phyloP scores from a whole-genome alignment of 2,329 filamentous ascomycete genomes.

The Trichoderma afroharzianum region DNA sequence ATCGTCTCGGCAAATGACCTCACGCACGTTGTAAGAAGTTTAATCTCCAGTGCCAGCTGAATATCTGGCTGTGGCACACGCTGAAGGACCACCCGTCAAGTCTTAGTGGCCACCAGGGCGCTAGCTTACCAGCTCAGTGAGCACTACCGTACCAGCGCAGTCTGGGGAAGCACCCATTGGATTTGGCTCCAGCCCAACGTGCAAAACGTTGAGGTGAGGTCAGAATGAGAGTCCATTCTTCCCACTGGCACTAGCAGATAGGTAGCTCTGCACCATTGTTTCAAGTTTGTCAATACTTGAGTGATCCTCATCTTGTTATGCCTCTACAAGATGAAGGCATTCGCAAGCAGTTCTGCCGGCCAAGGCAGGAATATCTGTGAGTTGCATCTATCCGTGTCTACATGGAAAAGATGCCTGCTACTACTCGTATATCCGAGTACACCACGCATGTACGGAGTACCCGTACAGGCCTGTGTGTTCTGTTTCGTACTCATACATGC shows the following conservation, averaged over 20 bases:
- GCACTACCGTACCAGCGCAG: background rate
- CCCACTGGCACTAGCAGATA: background rate
- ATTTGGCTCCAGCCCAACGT: background rate
- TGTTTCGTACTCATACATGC: background rate
- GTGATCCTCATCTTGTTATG: background rate
- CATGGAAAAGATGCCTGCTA: background rate
- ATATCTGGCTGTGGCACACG: background rate
- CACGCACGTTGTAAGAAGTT: background rate
- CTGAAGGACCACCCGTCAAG: background rate
- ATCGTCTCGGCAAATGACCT: background rate
- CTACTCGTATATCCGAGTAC: background rate
- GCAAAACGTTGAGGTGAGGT: background rate
- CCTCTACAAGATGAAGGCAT: background rate
- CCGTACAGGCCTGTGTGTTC: background rate
- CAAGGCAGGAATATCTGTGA: background rate
- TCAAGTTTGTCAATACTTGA: background rate
- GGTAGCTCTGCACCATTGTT: background rate
- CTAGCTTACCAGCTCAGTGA: background rate
- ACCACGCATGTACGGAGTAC: background rate
- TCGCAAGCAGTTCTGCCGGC: background rate
- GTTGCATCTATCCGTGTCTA: background rate
- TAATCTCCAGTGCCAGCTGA: background rate
- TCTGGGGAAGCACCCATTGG: constrained; percentile 10
- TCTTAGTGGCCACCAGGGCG: background rate
- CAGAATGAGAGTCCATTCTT: background rate